Base-by-base conservation (phyloP, 306 rosid genomes). In the Dalbergia cochinchinensis region DNA sequence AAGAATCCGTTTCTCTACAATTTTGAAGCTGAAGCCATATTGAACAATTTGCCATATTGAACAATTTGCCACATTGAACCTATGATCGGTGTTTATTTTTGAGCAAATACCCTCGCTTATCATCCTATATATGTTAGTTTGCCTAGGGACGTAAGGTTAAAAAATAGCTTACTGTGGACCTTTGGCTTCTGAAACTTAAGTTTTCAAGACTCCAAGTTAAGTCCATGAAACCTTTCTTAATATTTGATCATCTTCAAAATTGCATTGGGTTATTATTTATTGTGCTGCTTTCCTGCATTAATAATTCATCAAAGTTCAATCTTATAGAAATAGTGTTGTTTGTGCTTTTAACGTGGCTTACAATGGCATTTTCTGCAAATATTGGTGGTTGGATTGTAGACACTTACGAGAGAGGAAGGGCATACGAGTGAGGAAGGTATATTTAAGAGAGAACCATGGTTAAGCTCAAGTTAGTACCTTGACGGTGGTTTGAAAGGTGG, bases 151-250 rank as follows among this genome's bases (percentile, higher is more conserved):
- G 2, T 47, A 1, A 5, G 54, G 13, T 31, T n/a, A 2, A 26
- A 44, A 33, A 34, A 26, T 55, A 16, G 60, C 61, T 78, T 69
- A 61, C 16, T 44, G 11, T 68, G 59, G 16, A 63, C 39, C 64
- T 60, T 60, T 69, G 71, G 18, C 18, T 70, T 47, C 45, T 44
- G n/a, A 33, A 44, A 69, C 14, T 70, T 18, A 18, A 51, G 59
- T 68, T 22, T 78, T 45, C 35, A 13, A 51, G 18, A 14, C 18
- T 51, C 31, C 2, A 26, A 26, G 15, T 7, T 15, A 5, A 5
- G 31, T 26, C 31, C 1, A 26, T 26, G 31, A 26, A 26, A 26
- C 2, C 31, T 26, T 75, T 18, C 31, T 59, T 20, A 20, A 50
- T 64, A 18, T 22, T 44, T 8, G 35, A 15, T 39, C 13, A 42